Base-by-base conservation (phyloP, 2,329 filamentous ascomycete species). In the Aspergillus costaricaensis region DNA sequence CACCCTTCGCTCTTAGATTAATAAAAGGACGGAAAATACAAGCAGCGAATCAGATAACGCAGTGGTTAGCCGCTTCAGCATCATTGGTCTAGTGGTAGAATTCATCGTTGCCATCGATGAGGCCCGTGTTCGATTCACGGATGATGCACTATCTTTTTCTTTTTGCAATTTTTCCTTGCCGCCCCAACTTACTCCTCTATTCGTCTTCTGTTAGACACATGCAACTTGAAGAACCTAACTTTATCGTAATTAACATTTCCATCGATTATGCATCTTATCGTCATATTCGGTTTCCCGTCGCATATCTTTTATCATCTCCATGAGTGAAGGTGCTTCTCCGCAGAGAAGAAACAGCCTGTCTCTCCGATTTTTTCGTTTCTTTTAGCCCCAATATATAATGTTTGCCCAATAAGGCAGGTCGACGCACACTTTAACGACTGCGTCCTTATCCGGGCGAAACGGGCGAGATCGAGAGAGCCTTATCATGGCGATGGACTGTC, bases 51-150 rank as follows among this genome's bases (percentile, higher is more conserved):
- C 41, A 23, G 41, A 44, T 44, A 44, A 44, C 19, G 9, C 17
- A 44, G 10, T 44, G 41, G 41, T 44, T 44, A 12, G 41, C 41
- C 21, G 41, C 41, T 21, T n/a, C 25, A 69, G 74, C 75, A 77
- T 76, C 73, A 74, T 76, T 77, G 74, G 75, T 76, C 74, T 77
- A 77, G 75, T 77, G 75, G 75, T 77, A 77, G 75, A 77, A 77
- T 77, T 77, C 74, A 69, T 77, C 74, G 74, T 77, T 77, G 75
- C 75, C 75, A 77, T 78, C 76, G 76, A 78, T 70, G 76, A 77
- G 76, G 75, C 75, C 75, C 76, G 76, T 76, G 76, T 78, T 78
- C 76, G 76, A 78, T 78, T 78, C 76, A 76, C 76, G 76, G 76
- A 77, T 76, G 75, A 77, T 77, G 76, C 76, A 77, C 12, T 9